A percentile compares a stretch with the other conserved stretches of the same genome.
phyloP scores from a whole-genome alignment of 345 rosid genomes.

The Lenwebbia sp. region DNA sequence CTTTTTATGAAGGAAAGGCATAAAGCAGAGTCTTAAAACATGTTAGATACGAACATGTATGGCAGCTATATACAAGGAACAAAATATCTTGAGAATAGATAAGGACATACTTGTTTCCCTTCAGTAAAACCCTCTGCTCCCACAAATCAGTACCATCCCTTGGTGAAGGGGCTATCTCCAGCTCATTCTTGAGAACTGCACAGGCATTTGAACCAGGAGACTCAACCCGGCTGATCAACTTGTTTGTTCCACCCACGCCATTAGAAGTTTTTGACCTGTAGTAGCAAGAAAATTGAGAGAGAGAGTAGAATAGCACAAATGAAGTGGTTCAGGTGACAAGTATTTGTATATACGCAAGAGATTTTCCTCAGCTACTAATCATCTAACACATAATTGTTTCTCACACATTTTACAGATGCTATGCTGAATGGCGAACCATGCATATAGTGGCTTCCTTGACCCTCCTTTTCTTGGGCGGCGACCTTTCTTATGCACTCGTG shows the following conservation, averaged over 20 bases:
- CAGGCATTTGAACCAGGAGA: constrained; percentile 51
- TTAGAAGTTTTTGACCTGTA: constrained; percentile 66
- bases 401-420: background rate
- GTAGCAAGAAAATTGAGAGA: background rate
- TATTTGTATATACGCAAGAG: background rate
- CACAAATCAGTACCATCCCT: constrained; percentile 36
- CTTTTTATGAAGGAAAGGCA: background rate
- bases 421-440: background rate
- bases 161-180: constrained; percentile 42
- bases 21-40: background rate
- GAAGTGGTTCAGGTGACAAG: background rate
- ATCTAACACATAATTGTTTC: background rate
- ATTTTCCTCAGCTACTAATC: background rate
- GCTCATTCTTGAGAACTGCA: constrained; percentile 41
- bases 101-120: constrained; percentile 62
- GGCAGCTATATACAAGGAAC: background rate
- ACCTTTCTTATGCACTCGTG: background rate
- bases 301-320: background rate
- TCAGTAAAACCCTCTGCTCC: constrained; percentile 48
- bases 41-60: background rate
- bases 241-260: constrained; percentile 49
- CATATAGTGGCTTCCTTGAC: background rate
- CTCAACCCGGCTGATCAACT: constrained; percentile 51
- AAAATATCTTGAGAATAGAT: background rate
- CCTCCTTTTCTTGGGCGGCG: background rate